Evolutionary conservation across 129 eudicot genomes (phyloP).

Genomic region (Flaveria linearis): DNA sequence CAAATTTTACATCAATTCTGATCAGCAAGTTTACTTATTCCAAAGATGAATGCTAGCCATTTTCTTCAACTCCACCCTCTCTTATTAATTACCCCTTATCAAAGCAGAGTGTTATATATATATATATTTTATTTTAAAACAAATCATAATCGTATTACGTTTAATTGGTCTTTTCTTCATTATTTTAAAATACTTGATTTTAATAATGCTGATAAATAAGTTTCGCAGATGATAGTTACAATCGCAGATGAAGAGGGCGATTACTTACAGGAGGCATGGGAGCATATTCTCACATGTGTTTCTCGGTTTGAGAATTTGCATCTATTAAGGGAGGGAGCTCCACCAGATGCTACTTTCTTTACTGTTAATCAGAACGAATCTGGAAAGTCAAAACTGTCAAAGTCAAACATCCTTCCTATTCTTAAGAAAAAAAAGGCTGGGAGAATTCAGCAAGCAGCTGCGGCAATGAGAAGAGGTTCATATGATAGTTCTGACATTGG

Average conservation of each 20-base stretch:
- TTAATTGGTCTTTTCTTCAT: background rate
- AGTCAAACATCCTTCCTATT: slow-evolving; percentile 80
- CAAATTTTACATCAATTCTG: background rate
- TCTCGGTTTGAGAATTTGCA: slow-evolving; percentile 99
- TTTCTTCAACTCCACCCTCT: background rate
- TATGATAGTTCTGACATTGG: slow-evolving; percentile 99
- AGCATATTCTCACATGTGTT: slow-evolving; percentile 93
- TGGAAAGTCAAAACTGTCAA: slow-evolving; percentile 59
- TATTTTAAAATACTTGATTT: background rate
- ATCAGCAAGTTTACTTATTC: background rate
- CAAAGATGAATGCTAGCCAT: background rate
- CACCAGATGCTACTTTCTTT: slow-evolving; percentile 98
- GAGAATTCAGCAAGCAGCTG: slow-evolving; percentile 84
- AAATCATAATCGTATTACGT: background rate
- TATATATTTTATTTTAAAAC: background rate
- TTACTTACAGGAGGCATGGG: slow-evolving; percentile 97
- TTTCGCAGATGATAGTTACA: slow-evolving; percentile 77
- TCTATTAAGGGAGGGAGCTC: slow-evolving; percentile 97
- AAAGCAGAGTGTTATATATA: background rate
- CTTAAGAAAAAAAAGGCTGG: slow-evolving; percentile 85
- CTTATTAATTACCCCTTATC: background rate
- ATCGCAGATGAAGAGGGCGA: slow-evolving; percentile 99
- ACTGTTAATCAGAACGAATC: slow-evolving; percentile 69
- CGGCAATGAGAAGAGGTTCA: slow-evolving; percentile 90
- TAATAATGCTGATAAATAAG: slow-evolving; percentile 9